Evolutionary conservation across 208 protist species (phyloP), one percentile per base, ranked within the genome.

Genomic region (Wallacemonas collosoma): DNA sequence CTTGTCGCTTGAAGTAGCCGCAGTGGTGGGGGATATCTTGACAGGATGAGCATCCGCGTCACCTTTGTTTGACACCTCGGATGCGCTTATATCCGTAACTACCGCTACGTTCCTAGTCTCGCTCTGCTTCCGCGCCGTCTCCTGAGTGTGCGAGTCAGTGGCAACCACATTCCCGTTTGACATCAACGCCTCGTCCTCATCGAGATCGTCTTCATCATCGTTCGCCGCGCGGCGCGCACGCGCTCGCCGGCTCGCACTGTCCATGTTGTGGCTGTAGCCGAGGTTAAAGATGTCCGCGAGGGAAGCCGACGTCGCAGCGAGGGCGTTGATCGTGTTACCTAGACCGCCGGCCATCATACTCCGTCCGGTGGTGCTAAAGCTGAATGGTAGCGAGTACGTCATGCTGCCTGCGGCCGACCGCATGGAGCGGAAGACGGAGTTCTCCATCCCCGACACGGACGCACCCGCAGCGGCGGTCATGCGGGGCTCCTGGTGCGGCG

Each of bases 351-450:
- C 72, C 47, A 76, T 38, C 45, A 54, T 50, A 45, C 70, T 71
- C 6, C 65, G 65, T 26, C 75, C 68, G 8, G 77, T 83, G 26
- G 75, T 77, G 71, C 77, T 82, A 53, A 83, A 80, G 47, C 60
- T 77, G 60, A 87, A 87, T 1, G 75, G 72, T 26, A 79, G 71
- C 1, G 76, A 82, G 58, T 66, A 71, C 11, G 57, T 57, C 55
- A 79, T 67, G 51, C 64, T 58, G 36, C 47, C 64, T 9, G 14
- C 43, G 9, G 60, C 60, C 40, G 60, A 65, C 12, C 68, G 68
- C 56, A 68, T 75, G 8, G 65, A 58, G 3, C 71, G 65, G 35
- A 80, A 72, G 36, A 80, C 57, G 43, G 77, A 82, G 41, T 72
- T 67, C 15, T 86, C 77, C 60, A 86, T 62, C 1, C 73, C 74